Evolutionary conservation across 768 basidiomycete genomes (phyloP).

Genomic region (Tephrocybe sp.): DNA sequence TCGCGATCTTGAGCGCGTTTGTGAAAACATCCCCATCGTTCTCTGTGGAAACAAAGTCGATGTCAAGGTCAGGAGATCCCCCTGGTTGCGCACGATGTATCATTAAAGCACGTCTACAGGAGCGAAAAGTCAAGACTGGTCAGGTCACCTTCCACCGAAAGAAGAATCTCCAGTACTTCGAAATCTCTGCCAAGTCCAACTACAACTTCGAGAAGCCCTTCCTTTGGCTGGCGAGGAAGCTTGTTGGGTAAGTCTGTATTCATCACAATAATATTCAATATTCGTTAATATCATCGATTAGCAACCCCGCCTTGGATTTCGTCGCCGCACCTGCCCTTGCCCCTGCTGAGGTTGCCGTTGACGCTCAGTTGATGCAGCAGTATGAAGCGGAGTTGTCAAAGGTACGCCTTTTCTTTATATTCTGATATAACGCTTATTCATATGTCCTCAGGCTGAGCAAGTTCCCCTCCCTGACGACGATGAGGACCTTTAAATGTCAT

Average conservation of each 20-base stretch:
- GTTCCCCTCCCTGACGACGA: conserved; percentile 98
- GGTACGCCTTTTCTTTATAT: conserved; percentile 34
- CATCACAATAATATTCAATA: neutral
- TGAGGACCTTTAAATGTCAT: conserved; percentile 61
- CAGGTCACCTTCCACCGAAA: conserved; percentile 99
- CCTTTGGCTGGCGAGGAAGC: conserved; percentile 98
- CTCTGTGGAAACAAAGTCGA: conserved; percentile 99
- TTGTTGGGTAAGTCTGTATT: conserved; percentile 75
- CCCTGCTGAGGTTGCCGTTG: conserved; percentile 89
- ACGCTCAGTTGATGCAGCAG: conserved; percentile 69
- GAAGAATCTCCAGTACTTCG: conserved; percentile 99
- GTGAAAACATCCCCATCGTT: conserved; percentile 99
- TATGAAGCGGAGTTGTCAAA: conserved; percentile 76
- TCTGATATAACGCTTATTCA: neutral
- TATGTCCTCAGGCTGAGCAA: conserved; percentile 62
- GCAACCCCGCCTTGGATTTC: conserved; percentile 87
- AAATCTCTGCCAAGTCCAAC: conserved; percentile 99
- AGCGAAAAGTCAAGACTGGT: conserved; percentile 99
- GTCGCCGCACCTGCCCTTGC: conserved; percentile 95
- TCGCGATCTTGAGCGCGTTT: conserved; percentile 98
- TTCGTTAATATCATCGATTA: conserved; percentile 24
- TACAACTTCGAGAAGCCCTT: conserved; percentile 99
- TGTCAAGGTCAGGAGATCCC: conserved; percentile 75
- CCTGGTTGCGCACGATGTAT: conserved; percentile 9
- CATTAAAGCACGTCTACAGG: conserved; percentile 44